Conservation (phyloP, 1,284 basidiomycete species). For the Austroboletus niveus region DNA sequence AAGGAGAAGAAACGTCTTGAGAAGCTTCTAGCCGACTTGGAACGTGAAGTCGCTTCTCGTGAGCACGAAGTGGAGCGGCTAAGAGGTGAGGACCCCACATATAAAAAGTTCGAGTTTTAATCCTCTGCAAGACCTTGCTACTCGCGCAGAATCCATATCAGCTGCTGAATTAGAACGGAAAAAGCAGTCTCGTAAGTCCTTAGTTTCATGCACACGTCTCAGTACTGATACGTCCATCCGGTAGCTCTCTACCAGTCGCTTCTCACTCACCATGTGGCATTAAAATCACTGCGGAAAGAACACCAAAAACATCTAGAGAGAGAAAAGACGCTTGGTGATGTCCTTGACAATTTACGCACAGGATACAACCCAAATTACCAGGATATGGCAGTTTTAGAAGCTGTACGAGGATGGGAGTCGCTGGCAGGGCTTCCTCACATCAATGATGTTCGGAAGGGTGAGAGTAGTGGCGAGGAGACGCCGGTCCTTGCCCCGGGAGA, state of each 20-base stretch:
- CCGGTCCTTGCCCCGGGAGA: slow-evolving; percentile 14
- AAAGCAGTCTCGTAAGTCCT: slow-evolving; percentile 76
- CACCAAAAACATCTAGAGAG: slow-evolving; percentile 73
- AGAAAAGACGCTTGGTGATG: slow-evolving; percentile 78
- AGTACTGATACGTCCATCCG: slow-evolving; percentile 1
- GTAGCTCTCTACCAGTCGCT: slow-evolving; percentile 81
- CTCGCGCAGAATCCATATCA: slow-evolving; percentile 72
- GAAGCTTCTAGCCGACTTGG: slow-evolving; percentile 50
- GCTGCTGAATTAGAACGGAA: slow-evolving; percentile 75
- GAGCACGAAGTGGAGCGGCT: slow-evolving; percentile 71
- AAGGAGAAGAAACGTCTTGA: slow-evolving; percentile 86
- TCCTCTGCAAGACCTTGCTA: slow-evolving; percentile 53
- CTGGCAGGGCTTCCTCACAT: slow-evolving; percentile 72
- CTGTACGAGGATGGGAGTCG: slow-evolving; percentile 91
- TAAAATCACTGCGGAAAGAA: slow-evolving; percentile 74
- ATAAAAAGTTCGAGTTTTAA: not conserved
- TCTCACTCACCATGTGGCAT: slow-evolving; percentile 68
- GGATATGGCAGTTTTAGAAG: slow-evolving; percentile 98
- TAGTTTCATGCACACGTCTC: slow-evolving; percentile 20
- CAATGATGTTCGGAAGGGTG: slow-evolving; percentile 51
- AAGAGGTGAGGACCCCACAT: slow-evolving; percentile 45
- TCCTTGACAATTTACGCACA: slow-evolving; percentile 77
- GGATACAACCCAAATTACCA: slow-evolving; percentile 99
- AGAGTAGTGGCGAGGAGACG: slow-evolving; percentile 33
- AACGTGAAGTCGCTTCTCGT: slow-evolving; percentile 56